Conservation (phyloP, 2,329 filamentous ascomycete genomes). For the Albifimbria verrucaria region DNA sequence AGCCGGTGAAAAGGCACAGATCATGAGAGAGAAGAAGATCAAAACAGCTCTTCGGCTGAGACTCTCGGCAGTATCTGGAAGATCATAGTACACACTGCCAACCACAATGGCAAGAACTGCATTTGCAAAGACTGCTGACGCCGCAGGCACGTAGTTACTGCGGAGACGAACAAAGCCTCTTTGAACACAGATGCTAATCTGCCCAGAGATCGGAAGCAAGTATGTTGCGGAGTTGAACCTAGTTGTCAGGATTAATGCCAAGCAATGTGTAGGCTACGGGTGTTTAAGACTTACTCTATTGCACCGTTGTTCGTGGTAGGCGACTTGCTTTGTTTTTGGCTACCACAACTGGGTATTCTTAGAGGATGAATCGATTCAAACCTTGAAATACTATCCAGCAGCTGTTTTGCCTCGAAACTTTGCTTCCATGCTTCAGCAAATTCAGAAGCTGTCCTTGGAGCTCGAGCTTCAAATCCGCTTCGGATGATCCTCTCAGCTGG, state of each 20-base stretch:
- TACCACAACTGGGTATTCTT: constrained; percentile 35
- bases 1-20: constrained; percentile 66
- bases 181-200: not conserved
- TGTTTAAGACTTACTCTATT: constrained; percentile 11
- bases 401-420: constrained; percentile 46
- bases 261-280: constrained; percentile 3
- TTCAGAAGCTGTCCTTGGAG: constrained; percentile 59
- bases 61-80: not conserved
- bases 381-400: constrained; percentile 52
- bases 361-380: constrained; percentile 44
- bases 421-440: constrained; percentile 58
- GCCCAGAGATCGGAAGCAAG: not conserved
- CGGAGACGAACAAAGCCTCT: not conserved
- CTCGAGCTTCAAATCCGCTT: constrained; percentile 52
- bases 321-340: not conserved
- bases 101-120: not conserved
- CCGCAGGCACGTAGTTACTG: not conserved
- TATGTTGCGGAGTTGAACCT: not conserved
- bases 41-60: not conserved
- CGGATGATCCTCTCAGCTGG: constrained; percentile 53
- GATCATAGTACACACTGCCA: not conserved
- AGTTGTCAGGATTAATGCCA: not conserved
- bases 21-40: not conserved
- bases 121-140: not conserved
- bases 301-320: not conserved